Percentiles rank a stretch among this genome's conserved stretches.
Evolutionary conservation across 2,329 filamentous ascomycete species (phyloP).

Genomic region (Xylaria sp.): DNA sequence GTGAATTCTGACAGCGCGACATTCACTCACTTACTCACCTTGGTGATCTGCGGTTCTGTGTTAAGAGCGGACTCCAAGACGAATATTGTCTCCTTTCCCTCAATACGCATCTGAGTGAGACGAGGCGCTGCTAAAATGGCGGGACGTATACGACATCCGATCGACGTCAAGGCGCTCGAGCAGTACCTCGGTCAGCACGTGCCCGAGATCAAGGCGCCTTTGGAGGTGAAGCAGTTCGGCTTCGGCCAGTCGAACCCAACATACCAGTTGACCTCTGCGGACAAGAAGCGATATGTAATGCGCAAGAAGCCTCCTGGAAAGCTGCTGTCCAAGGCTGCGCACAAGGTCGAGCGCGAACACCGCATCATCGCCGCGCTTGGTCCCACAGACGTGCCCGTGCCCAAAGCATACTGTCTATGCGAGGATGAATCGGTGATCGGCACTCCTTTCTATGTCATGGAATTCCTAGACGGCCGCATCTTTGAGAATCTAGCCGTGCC

Average conservation of each 20-base stretch:
- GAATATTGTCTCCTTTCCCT: neutral
- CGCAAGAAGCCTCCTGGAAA: slow-evolving; percentile 98
- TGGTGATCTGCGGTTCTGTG: neutral
- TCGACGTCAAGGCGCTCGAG: slow-evolving; percentile 83
- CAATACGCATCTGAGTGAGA: slow-evolving; percentile 62
- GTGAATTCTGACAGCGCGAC: slow-evolving; percentile 2
- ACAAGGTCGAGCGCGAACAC: slow-evolving; percentile 96
- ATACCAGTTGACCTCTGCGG: slow-evolving; percentile 83
- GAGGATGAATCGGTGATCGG: slow-evolving; percentile 83
- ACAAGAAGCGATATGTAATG: slow-evolving; percentile 81
- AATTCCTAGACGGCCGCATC: slow-evolving; percentile 92
- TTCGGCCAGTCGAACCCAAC: slow-evolving; percentile 98
- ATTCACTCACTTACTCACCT: slow-evolving; percentile 10
- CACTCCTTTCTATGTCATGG: slow-evolving; percentile 97
- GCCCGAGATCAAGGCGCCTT: slow-evolving; percentile 82
- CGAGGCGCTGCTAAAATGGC: slow-evolving; percentile 76
- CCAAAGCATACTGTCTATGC: slow-evolving; percentile 84
- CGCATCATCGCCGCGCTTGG: slow-evolving; percentile 86
- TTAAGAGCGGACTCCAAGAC: neutral
- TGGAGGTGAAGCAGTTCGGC: slow-evolving; percentile 95
- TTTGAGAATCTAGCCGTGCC: slow-evolving; percentile 87
- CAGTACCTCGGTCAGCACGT: slow-evolving; percentile 80
- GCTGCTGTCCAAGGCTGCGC: slow-evolving; percentile 91
- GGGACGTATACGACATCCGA: slow-evolving; percentile 87
- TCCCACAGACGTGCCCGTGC: slow-evolving; percentile 83